These are phyloP conservation scores for Plenodomus lindquistii DNA, from an alignment of 2,329 filamentous ascomycete species.

Conservation along the genomic window DNA sequence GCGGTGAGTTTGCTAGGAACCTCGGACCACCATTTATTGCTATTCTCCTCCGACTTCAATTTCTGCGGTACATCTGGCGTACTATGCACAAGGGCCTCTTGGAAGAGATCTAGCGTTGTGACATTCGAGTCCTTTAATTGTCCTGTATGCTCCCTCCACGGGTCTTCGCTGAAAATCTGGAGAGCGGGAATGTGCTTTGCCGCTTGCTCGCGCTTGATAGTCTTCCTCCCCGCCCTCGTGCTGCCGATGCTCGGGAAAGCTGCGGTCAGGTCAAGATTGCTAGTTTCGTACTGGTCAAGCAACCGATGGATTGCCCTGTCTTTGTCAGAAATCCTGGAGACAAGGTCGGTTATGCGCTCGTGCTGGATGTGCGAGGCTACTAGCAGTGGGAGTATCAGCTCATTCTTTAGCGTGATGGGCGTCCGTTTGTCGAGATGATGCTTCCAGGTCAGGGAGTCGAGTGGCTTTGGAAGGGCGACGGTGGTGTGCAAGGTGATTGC, in stretches of 20 bases:
- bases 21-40: constrained; percentile 25
- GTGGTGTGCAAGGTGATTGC: constrained; percentile 58
- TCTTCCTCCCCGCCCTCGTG: constrained; percentile 50
- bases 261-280: constrained; percentile 58
- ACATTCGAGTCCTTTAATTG: constrained; percentile 26
- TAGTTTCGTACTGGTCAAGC: constrained; percentile 61
- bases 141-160: constrained; percentile 47
- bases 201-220: constrained; percentile 55
- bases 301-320: constrained; percentile 63
- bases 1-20: constrained; percentile 16
- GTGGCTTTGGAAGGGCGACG: constrained; percentile 64
- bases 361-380: constrained; percentile 53
- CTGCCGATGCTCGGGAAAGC: constrained; percentile 61
- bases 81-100: constrained; percentile 37
- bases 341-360: constrained; percentile 53
- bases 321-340: constrained; percentile 58
- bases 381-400: constrained; percentile 59
- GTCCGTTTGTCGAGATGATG: constrained; percentile 57
- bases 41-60: constrained; percentile 20
- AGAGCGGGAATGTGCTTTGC: constrained; percentile 59
- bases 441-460: constrained; percentile 68
- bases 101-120: constrained; percentile 38
- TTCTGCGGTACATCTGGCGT: constrained; percentile 29
- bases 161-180: constrained; percentile 55
- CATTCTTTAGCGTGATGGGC: constrained; percentile 49